Conservation (phyloP, 2,329 filamentous ascomycete species). For the Fusarium longipes region DNA sequence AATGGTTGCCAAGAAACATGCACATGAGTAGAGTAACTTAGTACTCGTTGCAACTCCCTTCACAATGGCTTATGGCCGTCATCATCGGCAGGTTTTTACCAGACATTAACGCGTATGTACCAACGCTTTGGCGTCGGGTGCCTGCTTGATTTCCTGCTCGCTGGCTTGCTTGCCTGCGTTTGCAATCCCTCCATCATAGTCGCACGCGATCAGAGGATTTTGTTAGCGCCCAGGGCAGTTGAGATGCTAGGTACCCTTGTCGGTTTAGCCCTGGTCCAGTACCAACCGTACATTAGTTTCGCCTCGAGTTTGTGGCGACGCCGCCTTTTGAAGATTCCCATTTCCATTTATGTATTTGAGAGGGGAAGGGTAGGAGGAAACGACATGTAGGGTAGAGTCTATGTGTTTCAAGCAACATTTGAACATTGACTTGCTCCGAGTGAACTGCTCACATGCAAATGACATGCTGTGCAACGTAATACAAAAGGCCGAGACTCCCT, state of each 20-base stretch:
- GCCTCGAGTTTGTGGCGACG: conserved; percentile 28
- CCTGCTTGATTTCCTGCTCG: not conserved
- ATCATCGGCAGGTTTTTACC: conserved; percentile 17
- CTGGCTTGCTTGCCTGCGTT: not conserved
- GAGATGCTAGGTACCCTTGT: conserved; percentile 20
- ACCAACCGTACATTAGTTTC: not conserved
- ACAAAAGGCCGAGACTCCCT: conserved; percentile 19
- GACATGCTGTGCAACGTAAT: conserved; percentile 6
- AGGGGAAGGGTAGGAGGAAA: not conserved
- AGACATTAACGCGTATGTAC: not conserved
- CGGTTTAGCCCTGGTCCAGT: conserved; percentile 13
- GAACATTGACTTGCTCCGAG: conserved; percentile 7
- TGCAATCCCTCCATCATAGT: conserved; percentile 26
- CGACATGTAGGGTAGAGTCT: not conserved
- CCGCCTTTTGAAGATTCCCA: conserved; percentile 17
- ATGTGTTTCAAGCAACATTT: not conserved
- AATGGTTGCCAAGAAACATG: not conserved
- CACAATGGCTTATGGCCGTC: conserved; percentile 7
- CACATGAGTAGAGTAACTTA: not conserved
- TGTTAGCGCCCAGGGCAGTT: conserved; percentile 31
- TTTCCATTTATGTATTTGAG: not conserved
- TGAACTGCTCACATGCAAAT: not conserved
- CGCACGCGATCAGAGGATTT: conserved; percentile 32
- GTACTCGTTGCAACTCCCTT: not conserved
- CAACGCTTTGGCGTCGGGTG: conserved; percentile 10